These are phyloP conservation scores for Phaseolus lunatus DNA, from an alignment of 306 rosid genomes.

Conservation along the genomic window DNA sequence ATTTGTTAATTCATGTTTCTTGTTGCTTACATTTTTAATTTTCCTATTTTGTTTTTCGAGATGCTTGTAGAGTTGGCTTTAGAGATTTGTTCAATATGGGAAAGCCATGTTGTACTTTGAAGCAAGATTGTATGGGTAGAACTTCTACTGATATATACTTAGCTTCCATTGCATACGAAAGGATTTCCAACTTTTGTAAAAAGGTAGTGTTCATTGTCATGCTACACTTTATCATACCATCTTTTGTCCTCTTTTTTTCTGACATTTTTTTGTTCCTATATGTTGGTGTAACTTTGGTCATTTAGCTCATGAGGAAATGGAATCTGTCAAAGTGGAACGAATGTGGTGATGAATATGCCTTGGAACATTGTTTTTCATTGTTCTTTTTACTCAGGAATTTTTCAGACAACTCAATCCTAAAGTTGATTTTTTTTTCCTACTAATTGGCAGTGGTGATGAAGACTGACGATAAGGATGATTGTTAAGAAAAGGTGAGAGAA, in stretches of 20 bases:
- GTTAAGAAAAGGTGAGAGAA: not conserved
- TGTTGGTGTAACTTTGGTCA: not conserved
- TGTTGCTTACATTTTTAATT: conserved; percentile 57
- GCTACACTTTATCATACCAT: conserved; percentile 4
- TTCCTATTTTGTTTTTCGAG: conserved; percentile 42
- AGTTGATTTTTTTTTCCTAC: not conserved
- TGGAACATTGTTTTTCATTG: not conserved
- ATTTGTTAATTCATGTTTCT: conserved; percentile 74
- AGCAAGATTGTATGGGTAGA: conserved; percentile 49
- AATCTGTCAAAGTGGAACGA: not conserved
- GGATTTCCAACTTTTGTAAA: conserved; percentile 52
- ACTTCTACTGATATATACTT: conserved; percentile 40
- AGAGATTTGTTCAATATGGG: conserved; percentile 65
- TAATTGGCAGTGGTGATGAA: not conserved
- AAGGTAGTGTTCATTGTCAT: conserved; percentile 39
- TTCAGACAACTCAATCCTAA: not conserved
- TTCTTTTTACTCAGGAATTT: not conserved
- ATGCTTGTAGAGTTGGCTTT: conserved; percentile 70
- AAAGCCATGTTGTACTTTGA: conserved; percentile 52
- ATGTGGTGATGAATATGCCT: not conserved
- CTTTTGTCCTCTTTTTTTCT: conserved; percentile 28
- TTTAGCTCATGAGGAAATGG: not conserved
- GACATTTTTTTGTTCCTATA: not conserved
- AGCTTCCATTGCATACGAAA: conserved; percentile 48
- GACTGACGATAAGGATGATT: not conserved